A percentile compares a stretch with the other conserved stretches of the same genome.
phyloP scores from a whole-genome alignment of 176 grass and related monocot species.

The Juncus inflexus region DNA sequence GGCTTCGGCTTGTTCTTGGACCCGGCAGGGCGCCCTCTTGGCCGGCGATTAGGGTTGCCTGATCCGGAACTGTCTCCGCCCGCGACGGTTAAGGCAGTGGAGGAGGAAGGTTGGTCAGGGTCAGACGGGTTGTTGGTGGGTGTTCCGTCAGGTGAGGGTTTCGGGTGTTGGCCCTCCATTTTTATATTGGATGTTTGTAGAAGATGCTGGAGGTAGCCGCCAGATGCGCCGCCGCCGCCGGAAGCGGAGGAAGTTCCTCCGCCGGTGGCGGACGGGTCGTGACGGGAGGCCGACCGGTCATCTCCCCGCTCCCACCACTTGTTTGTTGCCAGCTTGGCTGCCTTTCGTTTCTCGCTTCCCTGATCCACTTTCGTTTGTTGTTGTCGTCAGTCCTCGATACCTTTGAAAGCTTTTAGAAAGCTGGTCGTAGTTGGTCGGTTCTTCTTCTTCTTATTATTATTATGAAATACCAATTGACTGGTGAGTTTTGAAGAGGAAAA shows the following conservation, averaged over 20 bases:
- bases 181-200: slow-evolving; percentile 61
- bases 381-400: background rate
- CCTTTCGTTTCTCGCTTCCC: slow-evolving; percentile 26
- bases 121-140: slow-evolving; percentile 30
- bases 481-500: slow-evolving; percentile 33
- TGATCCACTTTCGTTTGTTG: background rate
- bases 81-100: slow-evolving; percentile 35
- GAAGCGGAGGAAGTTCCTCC: slow-evolving; percentile 4
- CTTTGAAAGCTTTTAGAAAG: slow-evolving; percentile 7
- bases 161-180: slow-evolving; percentile 51
- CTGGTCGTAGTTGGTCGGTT: background rate
- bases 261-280: slow-evolving; percentile 45
- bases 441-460: slow-evolving; percentile 16
- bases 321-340: slow-evolving; percentile 66
- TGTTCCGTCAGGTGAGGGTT: slow-evolving; percentile 49
- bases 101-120: slow-evolving; percentile 71
- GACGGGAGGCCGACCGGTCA: slow-evolving; percentile 49
- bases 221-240: slow-evolving; percentile 33
- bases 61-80: slow-evolving; percentile 39
- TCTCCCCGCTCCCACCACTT: slow-evolving; percentile 99
- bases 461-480: slow-evolving; percentile 41
- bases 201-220: slow-evolving; percentile 75
- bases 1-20: slow-evolving; percentile 96
- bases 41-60: slow-evolving; percentile 55
- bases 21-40: slow-evolving; percentile 67